These are phyloP conservation scores for Beauveria pseudobassiana DNA, from an alignment of 2,329 filamentous ascomycete species.

Conservation along the genomic window DNA sequence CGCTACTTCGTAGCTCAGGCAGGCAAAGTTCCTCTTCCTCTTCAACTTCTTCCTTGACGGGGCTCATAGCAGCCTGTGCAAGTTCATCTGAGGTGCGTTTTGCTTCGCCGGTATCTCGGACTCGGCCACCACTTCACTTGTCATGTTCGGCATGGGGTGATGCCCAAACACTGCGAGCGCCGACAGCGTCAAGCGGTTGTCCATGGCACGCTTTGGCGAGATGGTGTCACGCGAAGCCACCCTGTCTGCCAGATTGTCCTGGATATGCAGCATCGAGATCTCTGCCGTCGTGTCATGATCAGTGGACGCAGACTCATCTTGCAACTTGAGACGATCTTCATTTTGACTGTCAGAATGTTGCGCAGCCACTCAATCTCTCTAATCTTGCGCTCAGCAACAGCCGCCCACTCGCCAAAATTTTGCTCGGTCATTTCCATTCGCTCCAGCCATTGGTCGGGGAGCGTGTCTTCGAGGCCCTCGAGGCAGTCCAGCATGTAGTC, in stretches of 20 bases:
- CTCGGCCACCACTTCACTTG: background rate
- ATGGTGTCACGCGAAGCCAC: background rate
- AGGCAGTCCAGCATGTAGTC: slow-evolving; percentile 82
- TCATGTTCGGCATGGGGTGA: background rate
- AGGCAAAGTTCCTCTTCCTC: slow-evolving; percentile 28
- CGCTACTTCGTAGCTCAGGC: slow-evolving; percentile 26
- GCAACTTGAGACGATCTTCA: background rate
- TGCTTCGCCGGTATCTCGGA: slow-evolving; percentile 1
- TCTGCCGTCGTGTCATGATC: background rate
- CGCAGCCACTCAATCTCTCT: slow-evolving; percentile 53
- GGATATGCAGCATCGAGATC: background rate
- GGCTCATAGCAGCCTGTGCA: slow-evolving; percentile 11
- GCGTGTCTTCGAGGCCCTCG: slow-evolving; percentile 73
- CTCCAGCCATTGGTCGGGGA: slow-evolving; percentile 84
- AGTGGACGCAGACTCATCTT: background rate
- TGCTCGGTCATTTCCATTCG: slow-evolving; percentile 73
- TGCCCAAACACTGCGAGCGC: background rate
- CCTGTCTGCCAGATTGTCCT: slow-evolving; percentile 6
- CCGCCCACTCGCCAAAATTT: slow-evolving; percentile 73
- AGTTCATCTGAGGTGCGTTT: slow-evolving; percentile 5
- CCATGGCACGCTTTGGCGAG: slow-evolving; percentile 11
- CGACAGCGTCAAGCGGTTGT: background rate
- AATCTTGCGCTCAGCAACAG: slow-evolving; percentile 67
- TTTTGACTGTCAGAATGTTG: background rate
- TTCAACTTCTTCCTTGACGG: slow-evolving; percentile 16